Conservation (phyloP, 768 basidiomycete species). For the Naganishia onofrii region DNA sequence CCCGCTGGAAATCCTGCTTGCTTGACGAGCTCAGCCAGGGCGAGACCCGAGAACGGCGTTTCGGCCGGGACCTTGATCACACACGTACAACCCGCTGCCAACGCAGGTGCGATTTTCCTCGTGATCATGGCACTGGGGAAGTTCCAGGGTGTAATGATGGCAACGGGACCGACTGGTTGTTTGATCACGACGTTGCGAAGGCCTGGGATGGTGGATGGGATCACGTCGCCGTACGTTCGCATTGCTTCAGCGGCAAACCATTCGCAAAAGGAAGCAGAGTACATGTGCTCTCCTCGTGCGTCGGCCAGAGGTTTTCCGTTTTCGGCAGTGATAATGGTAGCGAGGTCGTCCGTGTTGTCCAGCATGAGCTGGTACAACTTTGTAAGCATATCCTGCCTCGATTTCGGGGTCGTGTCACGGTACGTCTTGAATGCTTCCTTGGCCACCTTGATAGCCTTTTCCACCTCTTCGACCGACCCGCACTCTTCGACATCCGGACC, state of each 20-base stretch:
- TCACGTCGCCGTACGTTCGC: conserved; percentile 83
- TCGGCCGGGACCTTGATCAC: conserved; percentile 95
- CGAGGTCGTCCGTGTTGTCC: conserved; percentile 80
- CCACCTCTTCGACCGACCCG: conserved; percentile 71
- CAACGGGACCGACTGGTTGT: conserved; percentile 63
- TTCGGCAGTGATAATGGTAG: conserved; percentile 83
- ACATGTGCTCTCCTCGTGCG: conserved; percentile 78
- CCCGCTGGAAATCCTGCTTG: conserved; percentile 93
- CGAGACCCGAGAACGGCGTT: conserved; percentile 88
- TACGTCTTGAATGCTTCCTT: conserved; percentile 75
- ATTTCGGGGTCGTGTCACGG: conserved; percentile 82
- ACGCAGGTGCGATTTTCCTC: conserved; percentile 50
- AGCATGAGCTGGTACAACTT: conserved; percentile 77
- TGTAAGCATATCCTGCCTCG: conserved; percentile 77
- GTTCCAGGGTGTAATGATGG: conserved; percentile 43
- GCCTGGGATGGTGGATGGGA: conserved; percentile 70
- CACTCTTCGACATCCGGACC: conserved; percentile 81
- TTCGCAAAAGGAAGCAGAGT: conserved; percentile 53
- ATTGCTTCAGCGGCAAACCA: conserved; percentile 82
- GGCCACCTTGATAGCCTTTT: conserved; percentile 79
- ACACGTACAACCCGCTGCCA: conserved; percentile 88
- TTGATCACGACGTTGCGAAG: conserved; percentile 85
- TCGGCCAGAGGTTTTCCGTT: conserved; percentile 90
- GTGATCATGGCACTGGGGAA: conserved; percentile 84
- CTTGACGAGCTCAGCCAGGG: conserved; percentile 80